Base-by-base conservation (phyloP, 768 basidiomycete species). In the Hericium alpestre region DNA sequence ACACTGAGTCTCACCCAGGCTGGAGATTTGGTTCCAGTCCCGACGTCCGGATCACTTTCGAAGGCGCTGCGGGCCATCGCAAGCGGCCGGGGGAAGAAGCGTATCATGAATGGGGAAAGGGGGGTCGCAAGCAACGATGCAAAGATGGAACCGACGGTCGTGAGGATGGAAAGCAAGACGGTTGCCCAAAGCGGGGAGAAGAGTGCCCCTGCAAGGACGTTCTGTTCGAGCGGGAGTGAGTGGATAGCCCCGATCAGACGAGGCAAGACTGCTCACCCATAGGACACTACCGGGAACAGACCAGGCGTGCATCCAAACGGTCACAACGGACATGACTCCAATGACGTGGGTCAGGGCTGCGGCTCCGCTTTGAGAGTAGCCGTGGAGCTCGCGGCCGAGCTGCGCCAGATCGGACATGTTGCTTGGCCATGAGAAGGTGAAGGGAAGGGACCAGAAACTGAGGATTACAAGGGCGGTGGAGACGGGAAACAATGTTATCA, bases 281-380 rank as follows among this genome's bases (percentile, higher is more conserved):
- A 95, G 78, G 51, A 95, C 92, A 62, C 90, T 93, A 7, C 94
- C 94, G 9, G 94, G 94, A 57, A 97, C 81, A 58, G 90, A 93
- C 94, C 93, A 97, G 3, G 93, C 92, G 69, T 97, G 94, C 71
- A 93, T 96, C 92, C 93, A 97, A 27, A 92, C 74, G 4, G 90
- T 90, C 16, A 87, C 85, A 13, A 93, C 76, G 40, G 87, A 83
- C 64, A 97, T 77, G 52, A 93, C 91, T 23, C 78, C 82, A 46
- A 94, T 69, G 54, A 95, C 89, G 71, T 95, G 94, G 8, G 79
- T 77, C 54, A 82, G 74, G 18, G 86, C 79, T 2, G 71, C 74
- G 32, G 73, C 63, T 11, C 87, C 87, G 58, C 83, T 84, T 67
- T 85, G 85, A 9, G 87, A 82, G 68, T 92, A 93, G 54, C 78